Base-by-base conservation (phyloP, 208 protist species). In the Phytomonas sp. region DNA sequence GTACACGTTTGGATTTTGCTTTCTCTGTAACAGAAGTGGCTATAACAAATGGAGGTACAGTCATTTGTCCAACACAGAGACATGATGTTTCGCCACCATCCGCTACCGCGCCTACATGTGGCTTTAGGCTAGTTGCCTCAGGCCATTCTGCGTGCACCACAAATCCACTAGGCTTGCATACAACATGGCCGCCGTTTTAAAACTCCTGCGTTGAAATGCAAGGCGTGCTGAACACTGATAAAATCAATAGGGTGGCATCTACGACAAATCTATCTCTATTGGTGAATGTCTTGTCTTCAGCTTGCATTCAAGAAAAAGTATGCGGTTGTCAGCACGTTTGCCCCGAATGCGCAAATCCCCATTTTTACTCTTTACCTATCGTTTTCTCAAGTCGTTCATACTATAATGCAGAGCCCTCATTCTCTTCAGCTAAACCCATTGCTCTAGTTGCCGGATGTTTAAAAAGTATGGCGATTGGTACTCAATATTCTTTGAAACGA, bases 371-470 rank as follows among this genome's bases (percentile, higher is more conserved):
- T 49, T 12, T 23, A 49, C 12, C 7, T 49, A 12, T 16, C 19
- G 40, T 49, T 49, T 49, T 49, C 12, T 12, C 12, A 12, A 23
- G 40, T 4, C 40, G 40, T 12, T 49, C 12, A 49, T 1, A 19
- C 7, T 12, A 19, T 49, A 3, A 49, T 49, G 40, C 40, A 4
- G 40, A 49, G 40, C 40, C 14, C 19, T 49, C 19, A 12, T 12
- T 49, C 10, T 19, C 40, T 49, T 76, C 60, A 70, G 79, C 70
- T 96, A 89, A 49, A 97, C 74, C 26, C 93, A 91, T 49, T 86
- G 71, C 62, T 97, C 91, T 12, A 87, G 84, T 31, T 87, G 84
- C 4, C 93, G 90, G 67, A 95, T 96, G 78, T 97, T 95, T 64
- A 91, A 95, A 72, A 83, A 94, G 26, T 93, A 34, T 19, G 93